phyloP scores from a whole-genome alignment of 2,329 filamentous ascomycete genomes.

The Cladosporium austrohemisphaericum region DNA sequence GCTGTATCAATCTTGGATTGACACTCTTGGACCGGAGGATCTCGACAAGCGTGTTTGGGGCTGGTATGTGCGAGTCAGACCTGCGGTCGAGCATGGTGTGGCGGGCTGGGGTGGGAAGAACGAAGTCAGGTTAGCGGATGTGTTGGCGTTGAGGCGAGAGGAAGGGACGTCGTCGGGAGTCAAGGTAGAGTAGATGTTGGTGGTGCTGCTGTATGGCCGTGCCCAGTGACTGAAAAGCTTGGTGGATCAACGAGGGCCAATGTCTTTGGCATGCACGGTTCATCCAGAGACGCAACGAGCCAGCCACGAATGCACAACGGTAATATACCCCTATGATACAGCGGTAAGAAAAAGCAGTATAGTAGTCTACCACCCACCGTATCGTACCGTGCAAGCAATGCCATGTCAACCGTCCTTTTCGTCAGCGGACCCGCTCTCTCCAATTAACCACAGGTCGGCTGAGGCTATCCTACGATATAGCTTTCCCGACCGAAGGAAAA shows the following conservation, averaged over 20 bases:
- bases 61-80: conserved; percentile 76
- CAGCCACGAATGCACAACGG: no score
- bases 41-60: conserved; percentile 73
- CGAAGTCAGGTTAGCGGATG: conserved; percentile 60
- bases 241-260: neutral
- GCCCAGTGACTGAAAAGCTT: neutral
- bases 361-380: no score
- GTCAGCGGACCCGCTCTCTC: no score
- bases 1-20: conserved; percentile 70
- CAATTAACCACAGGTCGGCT: no score
- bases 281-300: no score
- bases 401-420: no score
- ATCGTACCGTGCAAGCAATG: no score
- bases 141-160: conserved; percentile 54
- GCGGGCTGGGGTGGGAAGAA: conserved; percentile 84
- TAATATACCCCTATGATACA: conserved; percentile 4
- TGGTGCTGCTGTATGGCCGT: neutral
- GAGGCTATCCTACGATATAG: no score
- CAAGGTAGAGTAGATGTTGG: neutral
- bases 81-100: conserved; percentile 69
- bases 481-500: no score
- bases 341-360: neutral
- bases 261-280: neutral
- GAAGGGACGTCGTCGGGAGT: neutral
- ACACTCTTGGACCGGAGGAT: conserved; percentile 59